Conservation (phyloP, 2,329 filamentous ascomycete genomes). For the Calonectria montana region DNA sequence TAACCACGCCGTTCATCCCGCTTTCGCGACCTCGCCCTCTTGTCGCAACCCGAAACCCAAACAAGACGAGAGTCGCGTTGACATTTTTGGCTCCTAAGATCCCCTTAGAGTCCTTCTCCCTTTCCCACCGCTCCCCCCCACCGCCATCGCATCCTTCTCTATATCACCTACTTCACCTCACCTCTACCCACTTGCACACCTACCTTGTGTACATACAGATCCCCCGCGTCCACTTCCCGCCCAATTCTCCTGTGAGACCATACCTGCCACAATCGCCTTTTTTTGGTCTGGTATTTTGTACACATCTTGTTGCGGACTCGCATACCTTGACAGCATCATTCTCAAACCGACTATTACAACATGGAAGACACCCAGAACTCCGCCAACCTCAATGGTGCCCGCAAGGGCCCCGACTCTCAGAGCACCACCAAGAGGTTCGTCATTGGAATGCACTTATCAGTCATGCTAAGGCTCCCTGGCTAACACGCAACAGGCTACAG, state of each 20-base stretch:
- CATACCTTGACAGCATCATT: constrained; percentile 22
- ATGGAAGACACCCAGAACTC: constrained; percentile 74
- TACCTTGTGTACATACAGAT: constrained; percentile 25
- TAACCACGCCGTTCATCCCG: constrained; percentile 26
- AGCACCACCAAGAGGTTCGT: constrained; percentile 82
- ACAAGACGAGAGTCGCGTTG: constrained; percentile 6
- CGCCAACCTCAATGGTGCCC: constrained; percentile 69
- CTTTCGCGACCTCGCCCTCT: not conserved
- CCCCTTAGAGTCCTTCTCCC: constrained; percentile 2
- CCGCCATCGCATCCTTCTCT: constrained; percentile 20
- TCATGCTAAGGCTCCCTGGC: not conserved
- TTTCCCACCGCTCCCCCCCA: constrained; percentile 24
- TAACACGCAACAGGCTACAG: constrained; percentile 74
- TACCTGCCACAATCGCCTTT: not conserved
- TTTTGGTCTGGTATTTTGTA: not conserved
- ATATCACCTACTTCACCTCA: not conserved
- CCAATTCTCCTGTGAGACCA: not conserved
- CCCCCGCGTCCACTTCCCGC: constrained; percentile 7
- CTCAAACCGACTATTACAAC: constrained; percentile 56
- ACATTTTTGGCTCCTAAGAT: not conserved
- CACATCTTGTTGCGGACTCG: constrained; percentile 3
- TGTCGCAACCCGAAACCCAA: constrained; percentile 12
- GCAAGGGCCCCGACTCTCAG: constrained; percentile 73
- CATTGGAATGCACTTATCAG: constrained; percentile 1
- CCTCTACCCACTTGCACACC: not conserved